Conservation (phyloP, 345 rosid species). For the Punica granatum region DNA sequence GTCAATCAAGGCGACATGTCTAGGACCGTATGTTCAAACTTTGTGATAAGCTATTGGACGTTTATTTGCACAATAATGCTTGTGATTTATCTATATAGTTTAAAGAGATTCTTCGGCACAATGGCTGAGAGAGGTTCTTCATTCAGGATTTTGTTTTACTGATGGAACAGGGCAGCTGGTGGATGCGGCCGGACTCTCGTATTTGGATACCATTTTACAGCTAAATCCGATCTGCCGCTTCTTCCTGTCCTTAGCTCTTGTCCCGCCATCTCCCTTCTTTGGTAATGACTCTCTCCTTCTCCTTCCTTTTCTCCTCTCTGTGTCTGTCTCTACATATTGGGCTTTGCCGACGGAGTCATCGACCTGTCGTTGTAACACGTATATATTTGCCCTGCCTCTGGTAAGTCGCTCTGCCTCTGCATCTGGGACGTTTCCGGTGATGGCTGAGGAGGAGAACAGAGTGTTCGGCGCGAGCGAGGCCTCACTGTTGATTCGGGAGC, state of each 20-base stretch:
- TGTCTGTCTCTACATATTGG: neutral
- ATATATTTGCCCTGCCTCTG: neutral
- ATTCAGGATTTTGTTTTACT: neutral
- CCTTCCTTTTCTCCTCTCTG: neutral
- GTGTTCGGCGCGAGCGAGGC: constrained; percentile 35
- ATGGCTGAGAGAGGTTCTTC: neutral
- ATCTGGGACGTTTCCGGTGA: neutral
- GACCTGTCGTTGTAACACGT: neutral
- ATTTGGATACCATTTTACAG: neutral
- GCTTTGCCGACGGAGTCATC: neutral
- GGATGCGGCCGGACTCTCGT: neutral
- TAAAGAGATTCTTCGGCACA: neutral
- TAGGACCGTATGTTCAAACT: neutral
- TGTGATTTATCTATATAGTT: too few relatives aligned
- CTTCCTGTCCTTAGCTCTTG: neutral
- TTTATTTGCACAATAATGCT: too few relatives aligned
- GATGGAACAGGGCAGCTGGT: constrained; percentile 11
- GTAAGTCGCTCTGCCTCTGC: constrained; percentile 20
- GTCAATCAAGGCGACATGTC: too few relatives aligned
- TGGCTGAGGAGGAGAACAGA: constrained; percentile 10
- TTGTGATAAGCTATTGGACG: neutral
- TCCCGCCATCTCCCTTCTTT: neutral
- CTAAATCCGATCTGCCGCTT: neutral
- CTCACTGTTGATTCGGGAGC: constrained; percentile 36
- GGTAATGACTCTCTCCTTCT: neutral